phyloP scores from a whole-genome alignment of 352 stramenopile species.

The Blastocystis sp. region DNA sequence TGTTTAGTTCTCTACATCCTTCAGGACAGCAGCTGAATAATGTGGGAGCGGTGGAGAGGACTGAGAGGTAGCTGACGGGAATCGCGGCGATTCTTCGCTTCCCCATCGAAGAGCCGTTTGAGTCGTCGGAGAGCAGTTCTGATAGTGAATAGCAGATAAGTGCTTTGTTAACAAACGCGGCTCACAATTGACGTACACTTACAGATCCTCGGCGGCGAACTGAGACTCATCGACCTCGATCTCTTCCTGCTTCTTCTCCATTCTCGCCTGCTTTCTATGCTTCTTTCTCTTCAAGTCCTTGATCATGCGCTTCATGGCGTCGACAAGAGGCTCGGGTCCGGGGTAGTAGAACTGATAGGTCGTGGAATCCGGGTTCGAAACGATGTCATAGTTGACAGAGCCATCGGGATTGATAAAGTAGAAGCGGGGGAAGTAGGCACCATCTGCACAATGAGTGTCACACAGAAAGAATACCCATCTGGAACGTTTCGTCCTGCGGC shows the following conservation, averaged over 20 bases:
- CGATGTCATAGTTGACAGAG: conserved; percentile 69
- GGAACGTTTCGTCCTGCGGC: conserved; percentile 61
- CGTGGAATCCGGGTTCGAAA: conserved; percentile 27
- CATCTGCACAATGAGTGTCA: conserved; percentile 41
- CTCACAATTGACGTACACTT: conserved; percentile 21
- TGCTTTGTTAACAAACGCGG: conserved; percentile 4
- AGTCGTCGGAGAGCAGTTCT: conserved; percentile 27
- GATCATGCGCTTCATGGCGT: conserved; percentile 68
- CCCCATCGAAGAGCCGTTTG: conserved; percentile 35
- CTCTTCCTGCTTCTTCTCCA: conserved; percentile 5
- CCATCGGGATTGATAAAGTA: conserved; percentile 70
- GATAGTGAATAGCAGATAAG: not conserved
- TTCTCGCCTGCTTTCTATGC: conserved; percentile 22
- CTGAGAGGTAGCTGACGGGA: conserved; percentile 21
- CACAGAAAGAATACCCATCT: conserved; percentile 7
- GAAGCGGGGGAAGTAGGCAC: conserved; percentile 67
- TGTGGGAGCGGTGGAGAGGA: not conserved
- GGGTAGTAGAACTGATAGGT: conserved; percentile 63
- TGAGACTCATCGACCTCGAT: conserved; percentile 51
- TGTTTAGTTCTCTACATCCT: conserved; percentile 58
- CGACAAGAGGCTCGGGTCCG: conserved; percentile 19
- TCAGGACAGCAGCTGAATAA: conserved; percentile 53
- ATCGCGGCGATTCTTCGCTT: conserved; percentile 58
- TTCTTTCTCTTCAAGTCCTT: conserved; percentile 60
- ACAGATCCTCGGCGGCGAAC: conserved; percentile 57